Evolutionary conservation across 2,329 filamentous ascomycete genomes (phyloP).

Genomic region (Arthrobotrys conoides): DNA sequence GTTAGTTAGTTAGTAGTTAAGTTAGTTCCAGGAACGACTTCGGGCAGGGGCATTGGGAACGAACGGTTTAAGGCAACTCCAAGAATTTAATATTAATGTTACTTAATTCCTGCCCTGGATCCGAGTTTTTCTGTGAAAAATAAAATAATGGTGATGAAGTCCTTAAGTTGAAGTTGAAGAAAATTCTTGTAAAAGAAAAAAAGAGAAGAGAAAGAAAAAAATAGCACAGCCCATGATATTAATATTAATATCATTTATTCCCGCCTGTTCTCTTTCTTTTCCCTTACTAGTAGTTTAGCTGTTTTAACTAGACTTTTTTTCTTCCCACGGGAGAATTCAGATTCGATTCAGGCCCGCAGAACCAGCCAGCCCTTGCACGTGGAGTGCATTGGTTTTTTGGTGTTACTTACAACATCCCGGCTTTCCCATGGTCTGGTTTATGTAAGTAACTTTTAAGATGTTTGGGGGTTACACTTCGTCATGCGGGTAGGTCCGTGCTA

Average conservation of each 20-base stretch:
- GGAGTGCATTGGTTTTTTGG: conserved; percentile 6
- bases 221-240: not conserved
- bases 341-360: not conserved
- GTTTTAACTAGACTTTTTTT: too few species aligned
- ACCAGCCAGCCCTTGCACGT: conserved; percentile 6
- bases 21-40: too few species aligned
- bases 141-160: not conserved
- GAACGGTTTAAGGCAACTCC: not conserved
- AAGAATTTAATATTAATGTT: not conserved
- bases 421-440: not conserved
- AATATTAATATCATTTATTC: too few species aligned
- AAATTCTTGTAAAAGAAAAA: not conserved
- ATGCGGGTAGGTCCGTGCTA: not conserved
- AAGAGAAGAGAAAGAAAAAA: too few species aligned
- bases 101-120: conserved; percentile 9
- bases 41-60: not conserved
- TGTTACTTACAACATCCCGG: not conserved
- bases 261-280: not conserved
- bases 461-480: not conserved
- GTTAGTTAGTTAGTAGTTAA: too few species aligned
- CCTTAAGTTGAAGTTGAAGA: not conserved
- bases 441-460: not conserved
- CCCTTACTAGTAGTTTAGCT: too few species aligned
- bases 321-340: not conserved
- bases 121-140: conserved; percentile 1